Evolutionary conservation across 1,284 basidiomycete genomes (phyloP).

Genomic region (Takashimella koratensis): DNA sequence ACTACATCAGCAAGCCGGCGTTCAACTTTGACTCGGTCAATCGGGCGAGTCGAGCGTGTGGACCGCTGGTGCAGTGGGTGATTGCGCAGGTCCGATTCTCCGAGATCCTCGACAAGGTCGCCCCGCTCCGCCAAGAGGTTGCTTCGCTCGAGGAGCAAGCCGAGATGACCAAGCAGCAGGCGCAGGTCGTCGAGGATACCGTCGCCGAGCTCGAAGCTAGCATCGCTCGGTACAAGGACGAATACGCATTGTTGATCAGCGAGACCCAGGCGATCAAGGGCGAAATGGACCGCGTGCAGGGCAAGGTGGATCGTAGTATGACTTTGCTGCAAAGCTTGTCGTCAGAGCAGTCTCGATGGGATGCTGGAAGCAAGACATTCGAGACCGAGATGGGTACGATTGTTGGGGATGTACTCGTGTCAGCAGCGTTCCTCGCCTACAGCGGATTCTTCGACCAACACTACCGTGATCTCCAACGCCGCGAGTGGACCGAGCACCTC

Average conservation of each 20-base stretch:
- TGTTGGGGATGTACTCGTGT: conserved; percentile 92
- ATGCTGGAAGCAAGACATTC: conserved; percentile 90
- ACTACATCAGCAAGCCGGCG: conserved; percentile 84
- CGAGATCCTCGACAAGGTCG: conserved; percentile 96
- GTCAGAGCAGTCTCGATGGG: conserved; percentile 93
- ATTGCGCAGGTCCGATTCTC: conserved; percentile 97
- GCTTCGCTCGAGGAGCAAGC: conserved; percentile 88
- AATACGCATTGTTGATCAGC: conserved; percentile 95
- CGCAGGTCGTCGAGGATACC: conserved; percentile 82
- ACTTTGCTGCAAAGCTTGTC: conserved; percentile 90
- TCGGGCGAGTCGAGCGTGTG: conserved; percentile 93
- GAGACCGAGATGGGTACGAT: conserved; percentile 99
- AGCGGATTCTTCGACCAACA: conserved; percentile 98
- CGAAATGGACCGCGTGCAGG: conserved; percentile 97
- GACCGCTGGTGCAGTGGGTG: conserved; percentile 97
- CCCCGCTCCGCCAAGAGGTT: conserved; percentile 93
- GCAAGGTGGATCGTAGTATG: conserved; percentile 96
- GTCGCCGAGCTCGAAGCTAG: conserved; percentile 89
- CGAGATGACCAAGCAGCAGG: conserved; percentile 88
- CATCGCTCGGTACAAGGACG: conserved; percentile 92
- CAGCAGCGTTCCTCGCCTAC: conserved; percentile 95
- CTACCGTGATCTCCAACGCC: conserved; percentile 96
- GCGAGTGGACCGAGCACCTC: conserved; percentile 88
- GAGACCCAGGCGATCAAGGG: conserved; percentile 95
- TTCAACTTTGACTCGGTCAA: conserved; percentile 97